Evolutionary conservation across 352 stramenopile genomes (phyloP).

Genomic region (Phytophthora multivora): DNA sequence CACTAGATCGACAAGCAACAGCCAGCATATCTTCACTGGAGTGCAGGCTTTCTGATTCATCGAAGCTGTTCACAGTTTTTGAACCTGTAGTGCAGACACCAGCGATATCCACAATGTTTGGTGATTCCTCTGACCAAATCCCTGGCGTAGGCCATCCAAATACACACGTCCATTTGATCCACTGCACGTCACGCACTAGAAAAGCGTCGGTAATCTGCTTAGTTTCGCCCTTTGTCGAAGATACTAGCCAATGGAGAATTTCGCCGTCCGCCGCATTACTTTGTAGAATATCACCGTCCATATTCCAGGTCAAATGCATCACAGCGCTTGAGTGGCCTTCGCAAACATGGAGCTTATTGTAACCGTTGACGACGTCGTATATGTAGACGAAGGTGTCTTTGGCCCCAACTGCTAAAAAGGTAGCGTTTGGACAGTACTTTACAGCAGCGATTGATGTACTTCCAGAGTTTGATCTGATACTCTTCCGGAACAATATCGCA

Average conservation of each 20-base stretch:
- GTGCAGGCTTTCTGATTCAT: not conserved
- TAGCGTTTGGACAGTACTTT: constrained; percentile 60
- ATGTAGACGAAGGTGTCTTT: constrained; percentile 76
- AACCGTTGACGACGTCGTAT: constrained; percentile 47
- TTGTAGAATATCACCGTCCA: constrained; percentile 76
- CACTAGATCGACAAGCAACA: constrained; percentile 48
- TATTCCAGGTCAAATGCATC: constrained; percentile 88
- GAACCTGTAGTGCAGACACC: constrained; percentile 44
- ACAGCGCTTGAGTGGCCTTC: constrained; percentile 85
- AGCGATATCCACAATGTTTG: constrained; percentile 58
- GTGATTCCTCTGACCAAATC: constrained; percentile 61
- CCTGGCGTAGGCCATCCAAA: constrained; percentile 72
- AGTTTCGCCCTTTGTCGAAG: constrained; percentile 31
- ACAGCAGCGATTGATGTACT: constrained; percentile 42
- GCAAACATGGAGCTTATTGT: constrained; percentile 67
- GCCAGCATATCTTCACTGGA: constrained; percentile 49
- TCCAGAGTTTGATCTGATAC: constrained; percentile 31
- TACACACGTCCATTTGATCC: constrained; percentile 70
- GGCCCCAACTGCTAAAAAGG: constrained; percentile 51
- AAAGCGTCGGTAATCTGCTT: constrained; percentile 76
- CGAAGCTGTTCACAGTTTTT: constrained; percentile 10
- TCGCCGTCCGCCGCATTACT: constrained; percentile 80
- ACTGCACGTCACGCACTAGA: constrained; percentile 57
- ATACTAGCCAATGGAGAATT: constrained; percentile 60
- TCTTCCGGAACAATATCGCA: constrained; percentile 47